Evolutionary conservation across 225 moss, liverwort and hornwort genomes (phyloP).

Genomic region (Polytrichum commune): DNA sequence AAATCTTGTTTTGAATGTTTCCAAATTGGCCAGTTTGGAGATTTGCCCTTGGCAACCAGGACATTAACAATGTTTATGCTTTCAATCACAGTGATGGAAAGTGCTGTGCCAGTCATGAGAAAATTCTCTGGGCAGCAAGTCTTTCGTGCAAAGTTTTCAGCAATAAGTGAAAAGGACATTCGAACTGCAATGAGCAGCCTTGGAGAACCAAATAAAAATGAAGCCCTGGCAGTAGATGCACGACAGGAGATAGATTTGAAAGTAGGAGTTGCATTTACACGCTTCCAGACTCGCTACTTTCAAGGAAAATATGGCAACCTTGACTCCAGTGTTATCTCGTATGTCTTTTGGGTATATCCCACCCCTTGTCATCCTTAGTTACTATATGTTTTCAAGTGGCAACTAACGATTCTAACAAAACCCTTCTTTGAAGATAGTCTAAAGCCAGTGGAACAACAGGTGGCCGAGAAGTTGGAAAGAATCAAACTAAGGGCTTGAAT

Average conservation of each 20-base stretch:
- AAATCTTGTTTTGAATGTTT: too few relatives aligned
- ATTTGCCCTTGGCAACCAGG: background rate
- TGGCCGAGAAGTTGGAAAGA: too few relatives aligned
- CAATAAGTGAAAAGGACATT: conserved; percentile 94
- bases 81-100: conserved; percentile 79
- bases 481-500: too few relatives aligned
- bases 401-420: background rate
- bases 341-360: conserved; percentile 73
- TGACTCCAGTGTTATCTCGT: conserved; percentile 99
- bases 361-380: conserved; percentile 13
- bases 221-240: conserved; percentile 89
- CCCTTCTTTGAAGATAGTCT: too few relatives aligned
- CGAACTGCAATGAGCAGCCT: conserved; percentile 84
- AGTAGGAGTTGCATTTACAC: conserved; percentile 98
- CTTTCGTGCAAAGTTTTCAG: conserved; percentile 93
- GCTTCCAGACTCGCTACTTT: conserved; percentile 96
- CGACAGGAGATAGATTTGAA: conserved; percentile 98
- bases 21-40: too few relatives aligned
- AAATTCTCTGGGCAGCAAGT: conserved; percentile 80
- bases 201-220: conserved; percentile 93
- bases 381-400: background rate
- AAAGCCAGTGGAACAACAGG: too few relatives aligned
- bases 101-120: conserved; percentile 81
- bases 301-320: conserved; percentile 99
- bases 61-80: conserved; percentile 1